phyloP scores from a whole-genome alignment of 495 filamentous ascomycete species.

The Neurospora discreta region DNA sequence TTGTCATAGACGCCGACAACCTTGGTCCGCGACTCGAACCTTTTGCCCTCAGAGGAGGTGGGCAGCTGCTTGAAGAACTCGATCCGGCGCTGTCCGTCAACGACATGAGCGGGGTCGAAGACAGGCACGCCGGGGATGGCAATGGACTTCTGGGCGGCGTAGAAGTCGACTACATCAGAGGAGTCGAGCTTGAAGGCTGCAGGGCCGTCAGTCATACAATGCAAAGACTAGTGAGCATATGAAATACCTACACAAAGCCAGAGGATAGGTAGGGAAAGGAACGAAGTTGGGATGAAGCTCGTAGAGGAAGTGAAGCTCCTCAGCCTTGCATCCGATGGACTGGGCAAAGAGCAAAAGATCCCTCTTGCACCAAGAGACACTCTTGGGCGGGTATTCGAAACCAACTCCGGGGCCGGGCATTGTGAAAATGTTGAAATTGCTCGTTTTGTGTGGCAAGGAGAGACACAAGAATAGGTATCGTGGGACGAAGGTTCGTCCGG shows the following conservation, averaged over 20 bases:
- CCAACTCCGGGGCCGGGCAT: conserved; percentile 58
- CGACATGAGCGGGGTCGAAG: conserved; percentile 61
- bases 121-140: conserved; percentile 67
- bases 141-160: conserved; percentile 46
- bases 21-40: conserved; percentile 68
- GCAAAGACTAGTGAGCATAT: background rate
- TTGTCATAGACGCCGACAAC: conserved; percentile 88
- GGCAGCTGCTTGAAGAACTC: conserved; percentile 71
- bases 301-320: conserved; percentile 86
- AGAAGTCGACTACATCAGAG: conserved; percentile 79
- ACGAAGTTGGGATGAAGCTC: conserved; percentile 74
- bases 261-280: conserved; percentile 79
- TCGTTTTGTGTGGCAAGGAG: background rate
- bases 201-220: background rate
- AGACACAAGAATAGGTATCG: background rate
- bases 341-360: conserved; percentile 80
- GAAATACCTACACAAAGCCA: conserved; percentile 57
- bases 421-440: conserved; percentile 3
- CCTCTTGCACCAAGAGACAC: conserved; percentile 76
- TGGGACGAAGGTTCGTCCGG: background rate
- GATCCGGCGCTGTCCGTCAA: conserved; percentile 79
- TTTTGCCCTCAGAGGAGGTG: conserved; percentile 53
- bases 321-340: conserved; percentile 70
- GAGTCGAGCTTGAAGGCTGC: conserved; percentile 69
- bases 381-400: conserved; percentile 60